Evolutionary conservation across 306 rosid species (phyloP), one percentile per base, ranked within the genome.

Genomic region (Glycine tomentella): DNA sequence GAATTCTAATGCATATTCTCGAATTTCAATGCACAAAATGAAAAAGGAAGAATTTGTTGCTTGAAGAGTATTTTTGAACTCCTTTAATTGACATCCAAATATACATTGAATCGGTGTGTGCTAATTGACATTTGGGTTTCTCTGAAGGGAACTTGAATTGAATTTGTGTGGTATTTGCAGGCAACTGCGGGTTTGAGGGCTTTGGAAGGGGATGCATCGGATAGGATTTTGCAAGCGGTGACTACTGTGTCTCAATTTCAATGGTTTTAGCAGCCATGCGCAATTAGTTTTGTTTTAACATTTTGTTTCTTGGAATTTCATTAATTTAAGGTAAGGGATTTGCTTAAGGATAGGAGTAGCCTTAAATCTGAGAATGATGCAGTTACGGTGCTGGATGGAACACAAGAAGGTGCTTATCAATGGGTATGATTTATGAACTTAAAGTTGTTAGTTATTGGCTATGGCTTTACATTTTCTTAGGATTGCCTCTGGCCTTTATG

Each of bases 171-270:
- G 48, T 72, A 66, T 78, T 1, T 88, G 77, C 83, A 93, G 98
- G 99, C 99, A 31, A 96, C 99, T 78, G 99, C 99, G 20, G 99
- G 99, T 58, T 84, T 96, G 86, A 86, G 99, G 79, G 86, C 97
- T 44, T 83, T 96, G 89, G 89, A 85, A 70, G 97, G 93, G 38
- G 94, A 93, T 80, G 77, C 97, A 40, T 90, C 99, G 8, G 88
- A 96, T 42, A 90, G 84, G 84, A 93, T 96, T 71, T 87, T 96
- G 90, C 93, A 92, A 88, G 98, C 94, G 84, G 99, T 94, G 89
- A 77, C 46, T 61, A 40, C 76, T 69, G 34, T n/a, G 69, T 56
- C 52, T 75, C 53, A 45, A 55, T 64, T 44, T 59, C 42, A 81
- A 71, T 51, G 52, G 58, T 68, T 84, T 82, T 40, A 45, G 63